Base-by-base conservation (phyloP, 2,329 filamentous ascomycete genomes). In the Colletotrichum abscissum region DNA sequence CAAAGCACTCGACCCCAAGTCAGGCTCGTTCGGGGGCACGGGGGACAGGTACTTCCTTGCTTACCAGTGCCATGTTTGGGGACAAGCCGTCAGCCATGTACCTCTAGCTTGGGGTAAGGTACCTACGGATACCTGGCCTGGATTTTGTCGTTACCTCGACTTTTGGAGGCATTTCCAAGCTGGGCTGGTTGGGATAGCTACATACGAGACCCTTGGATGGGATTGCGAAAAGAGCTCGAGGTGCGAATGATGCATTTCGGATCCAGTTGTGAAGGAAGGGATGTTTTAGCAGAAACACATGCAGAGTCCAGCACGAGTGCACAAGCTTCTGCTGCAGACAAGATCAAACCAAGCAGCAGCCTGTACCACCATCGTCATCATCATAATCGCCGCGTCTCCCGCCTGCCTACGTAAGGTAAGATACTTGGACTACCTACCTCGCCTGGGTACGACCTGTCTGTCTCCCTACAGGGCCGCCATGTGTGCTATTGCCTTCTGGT, bases 11-110 rank as follows among this genome's bases (percentile, higher is more conserved):
- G 19, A 49, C 42, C 54, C 67, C 56, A 65, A 73, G 67, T 65
- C 62, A 60, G 67, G 71, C 71, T 46, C 9, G 52, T 65, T 33
- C 14, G 38, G 38, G 38, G 30, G 2, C 14, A 42, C 38, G 38
- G 38, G 14, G 38, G 62, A 42, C 46, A 65, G 67, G 60, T 66
- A 62, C 67, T 22, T 70, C 30, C 49, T 56, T 56, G 49, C 63
- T 65, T 65, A 42, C 33, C 46, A 46, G 46, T 56, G 42, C 22
- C 42, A 14, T 22, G 42, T 33, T 52, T 49, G 42, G 38, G 60
- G 26, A 22, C 19, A 49, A 30, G 60, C 26, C 60, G 42, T 28
- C 19, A 9, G 22, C 14, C 38, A 63, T 35, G 60, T 63, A 54
- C 60, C 60, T 38, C 57, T 19, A 63, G 60, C 42, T 35, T 19